Conservation (phyloP, 805 yeast species). For the Sugiyamaella floridensis region DNA sequence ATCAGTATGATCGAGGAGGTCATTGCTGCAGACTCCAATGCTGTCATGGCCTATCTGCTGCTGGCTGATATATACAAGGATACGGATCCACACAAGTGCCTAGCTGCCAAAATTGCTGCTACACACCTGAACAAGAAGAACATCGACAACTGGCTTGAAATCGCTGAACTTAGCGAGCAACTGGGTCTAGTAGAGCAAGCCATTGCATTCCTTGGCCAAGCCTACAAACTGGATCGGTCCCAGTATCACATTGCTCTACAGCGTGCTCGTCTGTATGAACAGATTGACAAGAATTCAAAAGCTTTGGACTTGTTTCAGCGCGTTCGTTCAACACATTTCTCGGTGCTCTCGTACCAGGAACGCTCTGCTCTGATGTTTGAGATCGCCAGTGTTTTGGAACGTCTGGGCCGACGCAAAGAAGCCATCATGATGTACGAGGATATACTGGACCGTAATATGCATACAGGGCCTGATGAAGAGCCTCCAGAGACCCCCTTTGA, state of each 20-base stretch:
- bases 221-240: slow-evolving; percentile 75
- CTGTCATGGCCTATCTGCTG: slow-evolving; percentile 26
- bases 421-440: slow-evolving; percentile 66
- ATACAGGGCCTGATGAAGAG: slow-evolving; percentile 25
- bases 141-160: slow-evolving; percentile 76
- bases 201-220: slow-evolving; percentile 61
- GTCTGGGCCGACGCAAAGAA: slow-evolving; percentile 52
- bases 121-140: slow-evolving; percentile 71
- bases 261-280: slow-evolving; percentile 43
- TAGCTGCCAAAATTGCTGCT: slow-evolving; percentile 39
- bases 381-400: slow-evolving; percentile 36
- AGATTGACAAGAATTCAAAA: slow-evolving; percentile 20
- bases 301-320: slow-evolving; percentile 25
- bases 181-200: slow-evolving; percentile 59
- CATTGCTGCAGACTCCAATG: slow-evolving; percentile 24
- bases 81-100: slow-evolving; percentile 30
- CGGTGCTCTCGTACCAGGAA: background rate
- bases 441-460: slow-evolving; percentile 53
- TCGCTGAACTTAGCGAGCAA: slow-evolving; percentile 73
- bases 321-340: slow-evolving; percentile 11
- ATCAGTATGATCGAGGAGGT: slow-evolving; percentile 28
- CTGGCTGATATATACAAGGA: slow-evolving; percentile 44
- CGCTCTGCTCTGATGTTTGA: slow-evolving; percentile 9
- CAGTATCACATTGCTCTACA: slow-evolving; percentile 74
- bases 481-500: slow-evolving; percentile 42